Percentiles rank a stretch among this genome's conserved stretches.
Conservation (phyloP, 2,329 filamentous ascomycete species). For the Penicillium sp. region DNA sequence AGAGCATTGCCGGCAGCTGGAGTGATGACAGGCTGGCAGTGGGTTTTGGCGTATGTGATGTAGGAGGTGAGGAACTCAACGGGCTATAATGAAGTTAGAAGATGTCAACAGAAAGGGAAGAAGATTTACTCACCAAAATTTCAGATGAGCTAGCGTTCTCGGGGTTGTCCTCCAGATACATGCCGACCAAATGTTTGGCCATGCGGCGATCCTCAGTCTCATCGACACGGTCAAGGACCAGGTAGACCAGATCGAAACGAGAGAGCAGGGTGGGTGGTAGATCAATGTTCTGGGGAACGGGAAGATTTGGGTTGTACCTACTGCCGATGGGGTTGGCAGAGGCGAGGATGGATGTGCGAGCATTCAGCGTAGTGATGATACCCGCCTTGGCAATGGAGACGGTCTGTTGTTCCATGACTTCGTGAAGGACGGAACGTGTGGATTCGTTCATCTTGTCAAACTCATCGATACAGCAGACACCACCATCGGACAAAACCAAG, state of each 20-base stretch:
- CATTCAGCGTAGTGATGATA: slow-evolving; percentile 87
- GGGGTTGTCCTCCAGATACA: slow-evolving; percentile 94
- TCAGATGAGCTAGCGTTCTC: slow-evolving; percentile 78
- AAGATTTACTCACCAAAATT: slow-evolving; percentile 68
- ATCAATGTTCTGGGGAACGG: slow-evolving; percentile 97
- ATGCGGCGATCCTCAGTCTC: slow-evolving; percentile 85
- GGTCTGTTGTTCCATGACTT: slow-evolving; percentile 81
- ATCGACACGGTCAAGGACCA: slow-evolving; percentile 91
- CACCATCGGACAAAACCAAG: slow-evolving; percentile 71
- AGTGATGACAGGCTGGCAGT: slow-evolving; percentile 81
- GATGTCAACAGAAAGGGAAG: slow-evolving; percentile 1
- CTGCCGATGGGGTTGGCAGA: slow-evolving; percentile 98
- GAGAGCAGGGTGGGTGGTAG: slow-evolving; percentile 92
- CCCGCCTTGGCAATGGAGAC: slow-evolving; percentile 77
- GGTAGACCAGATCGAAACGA: slow-evolving; percentile 94
- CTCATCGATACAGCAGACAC: slow-evolving; percentile 77
- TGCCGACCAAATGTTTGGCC: slow-evolving; percentile 88
- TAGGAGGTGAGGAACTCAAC: slow-evolving; percentile 95
- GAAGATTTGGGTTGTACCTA: slow-evolving; percentile 93
- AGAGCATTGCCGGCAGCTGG: slow-evolving; percentile 80
- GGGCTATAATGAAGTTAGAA: slow-evolving; percentile 57
- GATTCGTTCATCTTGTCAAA: slow-evolving; percentile 80
- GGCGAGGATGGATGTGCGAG: slow-evolving; percentile 90
- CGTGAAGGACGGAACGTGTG: slow-evolving; percentile 72
- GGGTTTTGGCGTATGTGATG: slow-evolving; percentile 90